Base-by-base conservation (phyloP, 306 rosid genomes). In the Ormosia semicastrata region DNA sequence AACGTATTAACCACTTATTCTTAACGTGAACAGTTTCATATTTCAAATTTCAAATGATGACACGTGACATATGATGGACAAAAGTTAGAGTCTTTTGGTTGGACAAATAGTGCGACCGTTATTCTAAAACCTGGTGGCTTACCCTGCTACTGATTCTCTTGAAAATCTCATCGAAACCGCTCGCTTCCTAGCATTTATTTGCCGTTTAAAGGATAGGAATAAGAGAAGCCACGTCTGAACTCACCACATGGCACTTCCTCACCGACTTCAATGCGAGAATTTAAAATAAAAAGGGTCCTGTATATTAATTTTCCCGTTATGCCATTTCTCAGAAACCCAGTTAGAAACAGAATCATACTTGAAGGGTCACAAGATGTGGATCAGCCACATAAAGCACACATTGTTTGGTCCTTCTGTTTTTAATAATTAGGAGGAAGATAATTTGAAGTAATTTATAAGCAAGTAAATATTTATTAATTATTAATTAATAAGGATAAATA, bases 161-260 rank as follows among this genome's bases (percentile, higher is more conserved):
- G 91, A 79, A n/a, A 89, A 83, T 30, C 88, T 39, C 34, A 43
- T 56, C 83, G 64, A 86, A 83, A 85, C 76, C 84, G 43, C 57
- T 59, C 49, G 78, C 71, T 81, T 73, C 67, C 54, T 66, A 56
- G 76, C 74, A 66, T 65, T 84, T 73, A 62, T 73, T 79, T 70
- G 32, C 67, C 75, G 81, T 66, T 85, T 66, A 40, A 75, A 65
- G 33, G 83, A 83, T 57, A 85, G 89, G 92, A 86, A 93, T 75
- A 4, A 80, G 91, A 78, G 91, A 70, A 82, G 88, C 91, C 98
- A 93, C 89, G 98, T 87, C 93, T 90, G 86, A 78, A 91, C 87
- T 91, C 83, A 87, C 92, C 97, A 91, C 94, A 92, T 89, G 97
- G 80, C 92, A 80, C 77, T 85, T 85, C 58, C 85, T 81, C 73